These are phyloP conservation scores for Colletotrichum shisoi DNA, from an alignment of 2,329 filamentous ascomycete genomes.

Conservation along the genomic window DNA sequence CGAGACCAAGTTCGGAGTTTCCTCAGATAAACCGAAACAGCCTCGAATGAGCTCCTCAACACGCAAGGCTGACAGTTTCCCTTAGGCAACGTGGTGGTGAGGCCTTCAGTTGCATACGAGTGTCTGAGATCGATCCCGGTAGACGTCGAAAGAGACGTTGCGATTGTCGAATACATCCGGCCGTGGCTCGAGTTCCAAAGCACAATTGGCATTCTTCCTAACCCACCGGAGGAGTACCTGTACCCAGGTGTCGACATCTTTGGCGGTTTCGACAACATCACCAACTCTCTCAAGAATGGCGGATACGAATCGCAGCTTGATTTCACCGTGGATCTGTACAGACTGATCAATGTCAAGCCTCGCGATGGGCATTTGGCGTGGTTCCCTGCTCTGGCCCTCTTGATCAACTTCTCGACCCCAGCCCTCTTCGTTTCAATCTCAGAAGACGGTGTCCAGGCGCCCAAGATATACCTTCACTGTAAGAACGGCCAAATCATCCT, in stretches of 20 bases:
- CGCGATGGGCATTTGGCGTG: slow-evolving; percentile 40
- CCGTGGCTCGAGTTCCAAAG: slow-evolving; percentile 41
- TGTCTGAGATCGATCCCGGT: slow-evolving; percentile 40
- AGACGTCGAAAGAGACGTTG: slow-evolving; percentile 32
- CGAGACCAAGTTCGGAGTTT: neutral
- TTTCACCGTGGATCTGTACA: slow-evolving; percentile 39
- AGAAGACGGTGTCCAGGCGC: slow-evolving; percentile 31
- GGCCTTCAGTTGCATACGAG: slow-evolving; percentile 39
- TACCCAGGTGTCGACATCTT: slow-evolving; percentile 41
- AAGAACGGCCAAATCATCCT: neutral
- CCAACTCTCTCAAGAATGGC: slow-evolving; percentile 25
- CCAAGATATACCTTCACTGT: slow-evolving; percentile 37
- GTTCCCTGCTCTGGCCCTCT: slow-evolving; percentile 22
- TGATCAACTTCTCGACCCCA: slow-evolving; percentile 31
- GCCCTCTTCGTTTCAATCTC: slow-evolving; percentile 40
- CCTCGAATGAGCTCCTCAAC: too few relatives aligned
- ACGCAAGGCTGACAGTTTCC: neutral
- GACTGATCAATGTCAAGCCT: slow-evolving; percentile 35
- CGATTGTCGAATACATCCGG: slow-evolving; percentile 38
- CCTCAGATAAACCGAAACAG: too few relatives aligned
- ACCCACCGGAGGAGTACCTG: slow-evolving; percentile 41
- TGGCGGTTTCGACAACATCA: slow-evolving; percentile 40
- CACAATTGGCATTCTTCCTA: slow-evolving; percentile 39
- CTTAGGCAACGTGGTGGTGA: slow-evolving; percentile 16
- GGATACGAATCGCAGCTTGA: slow-evolving; percentile 40